These are phyloP conservation scores for Curvularia sp. DNA, from an alignment of 2,329 filamentous ascomycete species.

Conservation along the genomic window DNA sequence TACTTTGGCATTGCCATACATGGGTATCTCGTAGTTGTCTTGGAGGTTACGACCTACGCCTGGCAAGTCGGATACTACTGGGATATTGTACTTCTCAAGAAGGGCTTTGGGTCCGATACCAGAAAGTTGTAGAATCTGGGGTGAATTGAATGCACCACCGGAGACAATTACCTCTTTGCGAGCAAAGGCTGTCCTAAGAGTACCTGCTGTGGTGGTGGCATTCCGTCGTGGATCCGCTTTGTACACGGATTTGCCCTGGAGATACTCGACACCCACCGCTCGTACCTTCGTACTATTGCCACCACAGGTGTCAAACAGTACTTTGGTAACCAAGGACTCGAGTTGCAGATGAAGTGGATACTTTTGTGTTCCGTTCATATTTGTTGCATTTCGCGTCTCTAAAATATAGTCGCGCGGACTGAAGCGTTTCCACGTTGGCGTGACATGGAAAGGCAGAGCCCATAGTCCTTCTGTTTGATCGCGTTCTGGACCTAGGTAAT, in stretches of 20 bases:
- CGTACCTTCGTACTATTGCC: conserved; percentile 33
- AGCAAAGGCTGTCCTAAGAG: conserved; percentile 24
- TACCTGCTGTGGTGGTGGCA: conserved; percentile 15
- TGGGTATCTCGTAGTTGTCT: conserved; percentile 50
- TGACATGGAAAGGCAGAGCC: conserved; percentile 46
- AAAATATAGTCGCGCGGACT: conserved; percentile 27
- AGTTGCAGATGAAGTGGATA: conserved; percentile 39
- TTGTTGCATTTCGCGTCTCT: conserved; percentile 15
- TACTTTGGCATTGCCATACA: conserved; percentile 58
- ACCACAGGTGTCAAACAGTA: conserved; percentile 45
- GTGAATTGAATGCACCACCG: conserved; percentile 65
- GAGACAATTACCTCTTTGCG: conserved; percentile 30
- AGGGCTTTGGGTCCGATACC: conserved; percentile 65
- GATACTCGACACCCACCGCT: conserved; percentile 55
- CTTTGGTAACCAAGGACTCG: conserved; percentile 51
- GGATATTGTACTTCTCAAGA: conserved; percentile 61
- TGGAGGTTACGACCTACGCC: conserved; percentile 33
- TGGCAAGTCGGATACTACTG: conserved; percentile 59
- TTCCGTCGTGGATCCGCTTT: conserved; percentile 51
- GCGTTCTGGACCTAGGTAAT: conserved; percentile 23
- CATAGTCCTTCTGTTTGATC: conserved; percentile 46
- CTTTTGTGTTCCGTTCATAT: conserved; percentile 16
- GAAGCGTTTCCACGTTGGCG: conserved; percentile 25
- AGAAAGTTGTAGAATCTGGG: conserved; percentile 68
- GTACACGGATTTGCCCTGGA: conserved; percentile 53